phyloP scores from a whole-genome alignment of 768 basidiomycete genomes.

The Pulveroboletus ravenelii region DNA sequence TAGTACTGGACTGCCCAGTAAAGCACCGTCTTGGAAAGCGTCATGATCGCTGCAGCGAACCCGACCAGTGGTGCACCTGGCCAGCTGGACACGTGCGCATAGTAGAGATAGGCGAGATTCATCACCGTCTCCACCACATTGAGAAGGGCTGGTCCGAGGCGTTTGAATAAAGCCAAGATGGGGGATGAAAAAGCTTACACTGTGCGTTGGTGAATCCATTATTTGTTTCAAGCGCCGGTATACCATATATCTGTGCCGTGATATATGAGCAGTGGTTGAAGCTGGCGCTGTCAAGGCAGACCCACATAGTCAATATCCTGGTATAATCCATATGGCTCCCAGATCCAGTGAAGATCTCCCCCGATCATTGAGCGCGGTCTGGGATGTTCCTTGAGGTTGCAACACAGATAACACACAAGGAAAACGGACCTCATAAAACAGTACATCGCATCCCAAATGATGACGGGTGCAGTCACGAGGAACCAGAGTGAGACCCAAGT shows the following conservation, averaged over 20 bases:
- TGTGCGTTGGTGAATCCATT: slow-evolving; percentile 87
- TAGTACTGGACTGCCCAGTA: slow-evolving; percentile 80
- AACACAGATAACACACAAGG: not conserved
- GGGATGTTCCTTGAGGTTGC: not conserved
- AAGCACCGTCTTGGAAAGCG: slow-evolving; percentile 79
- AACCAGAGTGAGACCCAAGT: slow-evolving; percentile 69
- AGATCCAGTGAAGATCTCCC: slow-evolving; percentile 89
- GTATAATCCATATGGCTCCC: slow-evolving; percentile 78
- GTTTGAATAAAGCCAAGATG: not conserved
- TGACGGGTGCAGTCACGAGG: slow-evolving; percentile 43
- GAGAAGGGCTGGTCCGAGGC: slow-evolving; percentile 50
- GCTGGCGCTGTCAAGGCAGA: not conserved
- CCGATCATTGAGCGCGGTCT: slow-evolving; percentile 85
- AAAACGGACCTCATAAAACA: slow-evolving; percentile 64
- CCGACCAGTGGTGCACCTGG: slow-evolving; percentile 71
- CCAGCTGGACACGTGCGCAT: slow-evolving; percentile 56
- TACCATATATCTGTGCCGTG: slow-evolving; percentile 60
- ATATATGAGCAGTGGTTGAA: slow-evolving; percentile 34
- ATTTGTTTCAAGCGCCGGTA: slow-evolving; percentile 54
- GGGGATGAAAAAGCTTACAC: slow-evolving; percentile 41
- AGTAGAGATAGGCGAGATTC: slow-evolving; percentile 72
- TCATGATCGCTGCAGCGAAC: slow-evolving; percentile 70
- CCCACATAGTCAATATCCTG: slow-evolving; percentile 53
- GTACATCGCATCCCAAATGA: slow-evolving; percentile 79
- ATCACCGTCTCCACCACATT: slow-evolving; percentile 77